Evolutionary conservation across 805 yeast genomes (phyloP).

Genomic region (Candida ovalis): DNA sequence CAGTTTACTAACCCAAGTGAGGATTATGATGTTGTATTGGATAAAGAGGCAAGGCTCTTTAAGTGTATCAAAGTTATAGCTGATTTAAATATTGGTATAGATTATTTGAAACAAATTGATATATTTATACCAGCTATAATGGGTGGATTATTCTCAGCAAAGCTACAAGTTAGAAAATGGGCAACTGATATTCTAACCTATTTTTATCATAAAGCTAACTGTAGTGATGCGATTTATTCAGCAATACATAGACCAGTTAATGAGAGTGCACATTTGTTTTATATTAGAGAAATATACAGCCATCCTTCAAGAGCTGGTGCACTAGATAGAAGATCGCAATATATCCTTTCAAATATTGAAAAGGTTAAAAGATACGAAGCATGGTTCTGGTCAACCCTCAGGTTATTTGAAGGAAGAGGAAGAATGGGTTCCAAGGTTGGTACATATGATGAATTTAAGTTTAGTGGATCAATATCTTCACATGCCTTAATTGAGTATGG

Average conservation of each 20-base stretch:
- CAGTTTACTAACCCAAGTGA: slow-evolving; percentile 31
- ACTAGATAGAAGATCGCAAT: slow-evolving; percentile 26
- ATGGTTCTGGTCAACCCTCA: slow-evolving; percentile 31
- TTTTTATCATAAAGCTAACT: slow-evolving; percentile 30
- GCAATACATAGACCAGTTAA: slow-evolving; percentile 28
- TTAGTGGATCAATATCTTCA: slow-evolving; percentile 53
- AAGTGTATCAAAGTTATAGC: slow-evolving; percentile 80
- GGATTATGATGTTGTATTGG: slow-evolving; percentile 35
- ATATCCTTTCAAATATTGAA: slow-evolving; percentile 23
- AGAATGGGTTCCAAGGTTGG: slow-evolving; percentile 89
- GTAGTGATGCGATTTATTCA: slow-evolving; percentile 19
- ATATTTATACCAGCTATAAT: slow-evolving; percentile 65
- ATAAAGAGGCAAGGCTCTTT: slow-evolving; percentile 72
- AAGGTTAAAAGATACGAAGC: slow-evolving; percentile 29
- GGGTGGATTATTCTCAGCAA: slow-evolving; percentile 74
- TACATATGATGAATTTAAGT: slow-evolving; percentile 76
- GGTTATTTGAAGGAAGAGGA: slow-evolving; percentile 62
- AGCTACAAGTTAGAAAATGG: slow-evolving; percentile 73
- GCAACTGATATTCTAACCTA: slow-evolving; percentile 79
- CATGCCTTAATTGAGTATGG: slow-evolving; percentile 55
- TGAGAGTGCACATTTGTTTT: slow-evolving; percentile 33
- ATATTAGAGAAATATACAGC: slow-evolving; percentile 25
- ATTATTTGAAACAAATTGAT: slow-evolving; percentile 51
- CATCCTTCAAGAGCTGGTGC: slow-evolving; percentile 13
- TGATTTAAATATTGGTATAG: slow-evolving; percentile 68